Percentiles rank a stretch among this genome's conserved stretches.
Evolutionary conservation across 73 alveolate genomes (phyloP).

Genomic region (Urostyla sp.): DNA sequence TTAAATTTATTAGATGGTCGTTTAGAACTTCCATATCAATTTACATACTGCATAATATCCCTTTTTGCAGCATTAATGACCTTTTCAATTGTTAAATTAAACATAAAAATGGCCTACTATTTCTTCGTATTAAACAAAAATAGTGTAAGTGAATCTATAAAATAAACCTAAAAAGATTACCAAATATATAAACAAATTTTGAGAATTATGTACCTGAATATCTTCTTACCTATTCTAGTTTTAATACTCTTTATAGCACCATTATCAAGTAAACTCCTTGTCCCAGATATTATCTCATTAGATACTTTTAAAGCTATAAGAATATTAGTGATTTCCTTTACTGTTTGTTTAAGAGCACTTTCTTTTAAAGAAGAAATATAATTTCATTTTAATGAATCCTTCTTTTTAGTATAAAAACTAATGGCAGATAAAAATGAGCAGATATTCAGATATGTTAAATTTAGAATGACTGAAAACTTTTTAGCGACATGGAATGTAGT

Average conservation of each 20-base stretch:
- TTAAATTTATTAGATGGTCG: slow-evolving; percentile 23
- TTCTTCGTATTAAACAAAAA: slow-evolving; percentile 48
- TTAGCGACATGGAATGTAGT: slow-evolving; percentile 17
- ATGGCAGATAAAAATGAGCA: slow-evolving; percentile 57
- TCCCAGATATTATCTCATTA: slow-evolving; percentile 36
- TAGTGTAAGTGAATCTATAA: not conserved
- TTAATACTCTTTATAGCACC: slow-evolving; percentile 16
- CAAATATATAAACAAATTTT: not conserved
- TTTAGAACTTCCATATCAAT: slow-evolving; percentile 26
- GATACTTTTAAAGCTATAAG: slow-evolving; percentile 9
- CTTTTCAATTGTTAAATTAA: slow-evolving; percentile 12
- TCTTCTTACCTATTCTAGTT: slow-evolving; percentile 34
- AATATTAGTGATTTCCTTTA: not conserved
- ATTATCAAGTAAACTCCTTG: slow-evolving; percentile 9
- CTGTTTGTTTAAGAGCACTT: slow-evolving; percentile 11
- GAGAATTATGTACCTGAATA: slow-evolving; percentile 12
- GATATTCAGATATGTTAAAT: slow-evolving; percentile 48
- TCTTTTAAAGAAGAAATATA: slow-evolving; percentile 57
- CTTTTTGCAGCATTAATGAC: slow-evolving; percentile 10
- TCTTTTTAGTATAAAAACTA: slow-evolving; percentile 37
- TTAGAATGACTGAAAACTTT: slow-evolving; percentile 51
- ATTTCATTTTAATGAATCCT: slow-evolving; percentile 51
- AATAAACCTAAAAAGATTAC: slow-evolving; percentile 11
- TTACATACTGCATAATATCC: slow-evolving; percentile 10
- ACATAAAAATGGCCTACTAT: slow-evolving; percentile 45